Evolutionary conservation across 1,284 basidiomycete genomes (phyloP).

Genomic region (Peniophora sp.): DNA sequence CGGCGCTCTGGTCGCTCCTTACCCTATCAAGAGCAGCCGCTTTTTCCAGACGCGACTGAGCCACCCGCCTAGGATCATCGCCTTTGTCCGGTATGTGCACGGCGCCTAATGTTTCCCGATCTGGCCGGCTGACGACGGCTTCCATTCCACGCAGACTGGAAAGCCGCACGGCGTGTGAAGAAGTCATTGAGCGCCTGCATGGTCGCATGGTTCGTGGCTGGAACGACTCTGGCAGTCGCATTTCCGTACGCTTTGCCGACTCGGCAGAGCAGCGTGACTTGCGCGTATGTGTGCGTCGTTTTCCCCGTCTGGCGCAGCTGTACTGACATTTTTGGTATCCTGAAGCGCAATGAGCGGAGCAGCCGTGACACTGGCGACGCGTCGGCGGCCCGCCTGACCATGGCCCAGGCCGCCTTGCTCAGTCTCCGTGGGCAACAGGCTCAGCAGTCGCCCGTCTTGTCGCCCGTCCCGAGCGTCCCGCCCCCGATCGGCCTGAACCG

Average conservation of each 20-base stretch:
- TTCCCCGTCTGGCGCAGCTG: not conserved
- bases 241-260: conserved; percentile 69
- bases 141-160: conserved; percentile 43
- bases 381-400: conserved; percentile 57
- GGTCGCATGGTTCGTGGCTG: conserved; percentile 70
- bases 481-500: conserved; percentile 1
- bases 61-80: conserved; percentile 66
- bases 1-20: conserved; percentile 48
- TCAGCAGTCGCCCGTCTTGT: conserved; percentile 7
- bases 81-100: conserved; percentile 55
- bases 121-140: not conserved
- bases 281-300: conserved; percentile 24
- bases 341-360: conserved; percentile 27
- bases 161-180: conserved; percentile 57
- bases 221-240: conserved; percentile 62
- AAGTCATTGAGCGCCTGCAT: conserved; percentile 64
- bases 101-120: not conserved
- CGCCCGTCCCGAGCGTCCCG: conserved; percentile 4
- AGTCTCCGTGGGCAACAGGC: conserved; percentile 57
- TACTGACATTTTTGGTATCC: not conserved
- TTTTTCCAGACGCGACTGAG: conserved; percentile 70
- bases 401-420: conserved; percentile 66
- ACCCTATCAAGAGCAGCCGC: conserved; percentile 61
- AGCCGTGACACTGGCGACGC: conserved; percentile 44
- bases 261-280: conserved; percentile 43